Evolutionary conservation across 306 rosid species (phyloP).

Genomic region (Vigna unguiculata): DNA sequence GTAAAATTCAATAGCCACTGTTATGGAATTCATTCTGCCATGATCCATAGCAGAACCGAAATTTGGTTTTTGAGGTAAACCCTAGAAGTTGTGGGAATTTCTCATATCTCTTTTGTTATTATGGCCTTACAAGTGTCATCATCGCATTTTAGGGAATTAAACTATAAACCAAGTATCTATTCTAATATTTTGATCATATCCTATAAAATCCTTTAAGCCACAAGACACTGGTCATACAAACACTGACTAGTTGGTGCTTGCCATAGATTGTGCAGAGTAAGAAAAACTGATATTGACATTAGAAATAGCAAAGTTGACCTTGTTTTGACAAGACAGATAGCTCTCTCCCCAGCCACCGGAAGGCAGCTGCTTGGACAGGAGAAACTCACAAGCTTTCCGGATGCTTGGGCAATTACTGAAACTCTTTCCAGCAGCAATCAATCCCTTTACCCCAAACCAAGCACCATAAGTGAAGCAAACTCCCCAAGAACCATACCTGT

Average conservation of each 20-base stretch:
- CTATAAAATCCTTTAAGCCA: too few species aligned
- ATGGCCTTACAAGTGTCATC: too few species aligned
- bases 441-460: slow-evolving; percentile 85
- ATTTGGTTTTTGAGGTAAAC: too few species aligned
- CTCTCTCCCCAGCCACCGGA: slow-evolving; percentile 98
- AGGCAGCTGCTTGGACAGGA: slow-evolving; percentile 76
- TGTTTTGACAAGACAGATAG: slow-evolving; percentile 85
- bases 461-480: slow-evolving; percentile 87
- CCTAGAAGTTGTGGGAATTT: too few species aligned
- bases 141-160: too few species aligned
- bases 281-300: slow-evolving; percentile 3
- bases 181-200: too few species aligned
- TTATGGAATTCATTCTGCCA: neutral
- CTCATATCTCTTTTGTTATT: too few species aligned
- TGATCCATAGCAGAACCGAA: neutral
- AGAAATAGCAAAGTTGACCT: slow-evolving; percentile 54
- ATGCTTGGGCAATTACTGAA: slow-evolving; percentile 62
- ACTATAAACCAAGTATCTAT: too few species aligned
- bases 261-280: neutral
- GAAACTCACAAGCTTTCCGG: slow-evolving; percentile 76
- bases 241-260: neutral
- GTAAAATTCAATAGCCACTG: neutral
- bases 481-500: slow-evolving; percentile 95
- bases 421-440: slow-evolving; percentile 81
- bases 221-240: neutral